These are phyloP conservation scores for Ajuga chamaepitys DNA, from an alignment of 257 asterid genomes.

Conservation along the genomic window DNA sequence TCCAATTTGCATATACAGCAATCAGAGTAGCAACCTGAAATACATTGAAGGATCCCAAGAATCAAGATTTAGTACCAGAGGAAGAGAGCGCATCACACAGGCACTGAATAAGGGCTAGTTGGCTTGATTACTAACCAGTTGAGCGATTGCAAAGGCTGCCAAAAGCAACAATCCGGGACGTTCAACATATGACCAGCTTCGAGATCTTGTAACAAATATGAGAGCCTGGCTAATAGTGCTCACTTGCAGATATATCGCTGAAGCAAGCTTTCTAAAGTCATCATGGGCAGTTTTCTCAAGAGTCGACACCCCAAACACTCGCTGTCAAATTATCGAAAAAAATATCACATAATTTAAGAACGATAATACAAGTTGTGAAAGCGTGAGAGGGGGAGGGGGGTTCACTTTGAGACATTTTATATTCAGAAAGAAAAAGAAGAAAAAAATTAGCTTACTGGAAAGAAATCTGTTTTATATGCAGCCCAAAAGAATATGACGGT, in stretches of 20 bases:
- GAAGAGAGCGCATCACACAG: not conserved
- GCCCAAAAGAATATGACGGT: conserved; percentile 86
- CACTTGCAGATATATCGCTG: conserved; percentile 82
- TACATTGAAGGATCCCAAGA: not conserved
- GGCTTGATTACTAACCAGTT: conserved; percentile 39
- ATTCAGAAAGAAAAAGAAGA: not conserved
- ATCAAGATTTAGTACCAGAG: not conserved
- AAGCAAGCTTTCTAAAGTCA: conserved; percentile 81
- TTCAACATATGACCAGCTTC: conserved; percentile 77
- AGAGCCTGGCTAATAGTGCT: conserved; percentile 85
- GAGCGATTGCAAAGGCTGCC: conserved; percentile 60
- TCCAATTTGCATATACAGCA: conserved; percentile 77
- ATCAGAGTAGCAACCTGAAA: conserved; percentile 75
- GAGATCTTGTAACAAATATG: conserved; percentile 75
- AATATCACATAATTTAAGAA: not conserved
- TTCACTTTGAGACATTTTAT: not conserved
- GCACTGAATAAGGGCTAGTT: too few species aligned
- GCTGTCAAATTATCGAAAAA: conserved; percentile 27
- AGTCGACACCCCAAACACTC: conserved; percentile 61
- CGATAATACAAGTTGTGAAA: not conserved
- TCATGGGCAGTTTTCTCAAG: conserved; percentile 75
- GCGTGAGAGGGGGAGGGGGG: not conserved
- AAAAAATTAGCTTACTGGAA: conserved; percentile 47
- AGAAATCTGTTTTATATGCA: conserved; percentile 67
- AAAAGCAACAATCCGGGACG: conserved; percentile 75